A percentile compares a stretch with the other conserved stretches of the same genome.
phyloP scores from a whole-genome alignment of 345 rosid genomes.

The Brassica rapa region DNA sequence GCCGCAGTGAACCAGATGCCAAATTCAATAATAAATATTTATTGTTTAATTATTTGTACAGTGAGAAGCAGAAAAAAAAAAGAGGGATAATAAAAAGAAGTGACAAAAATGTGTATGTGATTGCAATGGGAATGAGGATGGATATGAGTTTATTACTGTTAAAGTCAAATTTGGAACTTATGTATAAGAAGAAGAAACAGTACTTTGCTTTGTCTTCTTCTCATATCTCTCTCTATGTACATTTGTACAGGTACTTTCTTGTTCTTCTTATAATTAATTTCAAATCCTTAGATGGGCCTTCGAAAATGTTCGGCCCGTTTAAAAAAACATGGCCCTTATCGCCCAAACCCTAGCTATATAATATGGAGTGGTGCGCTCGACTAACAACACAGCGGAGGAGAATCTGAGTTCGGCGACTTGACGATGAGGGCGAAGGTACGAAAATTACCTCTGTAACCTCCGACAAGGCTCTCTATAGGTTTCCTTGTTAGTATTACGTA shows the following conservation, averaged over 20 bases:
- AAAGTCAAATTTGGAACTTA: conserved; percentile 28
- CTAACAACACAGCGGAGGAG: neutral
- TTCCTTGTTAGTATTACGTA: neutral
- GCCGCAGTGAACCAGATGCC: conserved; percentile 30
- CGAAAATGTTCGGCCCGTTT: neutral
- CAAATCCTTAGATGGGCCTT: conserved; percentile 20
- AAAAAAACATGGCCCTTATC: neutral
- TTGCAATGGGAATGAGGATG: conserved; percentile 24
- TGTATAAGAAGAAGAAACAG: conserved; percentile 17
- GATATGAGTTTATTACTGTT: conserved; percentile 18
- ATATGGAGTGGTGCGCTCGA: neutral
- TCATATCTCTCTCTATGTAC: conserved; percentile 5
- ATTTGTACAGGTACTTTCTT: neutral
- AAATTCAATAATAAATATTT: conserved; percentile 26
- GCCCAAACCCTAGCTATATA: conserved; percentile 37
- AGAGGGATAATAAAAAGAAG: neutral
- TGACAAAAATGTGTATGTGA: conserved; percentile 4
- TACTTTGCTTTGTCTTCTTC: conserved; percentile 21
- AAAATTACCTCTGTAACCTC: neutral
- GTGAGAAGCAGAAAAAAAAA: neutral
- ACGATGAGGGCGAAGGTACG: conserved; percentile 40
- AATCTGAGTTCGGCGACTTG: conserved; percentile 20
- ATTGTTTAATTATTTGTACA: neutral
- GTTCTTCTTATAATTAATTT: neutral
- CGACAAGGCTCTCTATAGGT: neutral